A percentile compares a stretch with the other conserved stretches of the same genome.
phyloP scores from a whole-genome alignment of 2,329 filamentous ascomycete genomes.

The Penicillium polonicum region DNA sequence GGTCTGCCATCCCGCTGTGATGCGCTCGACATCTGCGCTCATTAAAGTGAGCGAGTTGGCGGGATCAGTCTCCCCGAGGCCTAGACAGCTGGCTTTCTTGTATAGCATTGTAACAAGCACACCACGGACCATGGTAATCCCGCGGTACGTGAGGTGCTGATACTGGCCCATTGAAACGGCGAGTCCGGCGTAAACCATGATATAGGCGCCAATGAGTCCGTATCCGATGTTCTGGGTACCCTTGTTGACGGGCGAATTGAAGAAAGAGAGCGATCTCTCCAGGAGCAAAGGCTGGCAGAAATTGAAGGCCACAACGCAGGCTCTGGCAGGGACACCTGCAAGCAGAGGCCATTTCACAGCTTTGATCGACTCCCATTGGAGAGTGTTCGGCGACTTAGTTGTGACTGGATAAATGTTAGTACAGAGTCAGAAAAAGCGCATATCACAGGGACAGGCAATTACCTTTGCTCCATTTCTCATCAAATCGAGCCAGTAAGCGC shows the following conservation, averaged over 20 bases:
- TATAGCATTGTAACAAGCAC: slow-evolving; percentile 53
- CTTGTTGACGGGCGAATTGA: slow-evolving; percentile 28
- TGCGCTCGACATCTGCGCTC: slow-evolving; percentile 49
- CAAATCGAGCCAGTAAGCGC: slow-evolving; percentile 40
- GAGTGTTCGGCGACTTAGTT: slow-evolving; percentile 27
- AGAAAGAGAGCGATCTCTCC: slow-evolving; percentile 37
- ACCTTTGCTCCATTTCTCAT: slow-evolving; percentile 44
- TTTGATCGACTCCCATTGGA: slow-evolving; percentile 33
- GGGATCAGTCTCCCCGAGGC: slow-evolving; percentile 36
- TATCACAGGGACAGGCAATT: not conserved
- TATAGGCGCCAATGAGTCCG: slow-evolving; percentile 46
- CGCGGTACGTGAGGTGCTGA: slow-evolving; percentile 45
- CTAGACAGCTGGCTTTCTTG: slow-evolving; percentile 40
- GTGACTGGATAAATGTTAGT: slow-evolving; percentile 26
- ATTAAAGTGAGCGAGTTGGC: slow-evolving; percentile 45
- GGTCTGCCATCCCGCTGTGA: slow-evolving; percentile 42
- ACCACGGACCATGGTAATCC: slow-evolving; percentile 46
- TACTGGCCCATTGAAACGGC: slow-evolving; percentile 37
- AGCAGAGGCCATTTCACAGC: slow-evolving; percentile 37
- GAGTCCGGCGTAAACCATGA: slow-evolving; percentile 44
- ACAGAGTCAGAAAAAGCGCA: not conserved
- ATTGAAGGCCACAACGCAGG: slow-evolving; percentile 38
- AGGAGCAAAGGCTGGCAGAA: slow-evolving; percentile 42
- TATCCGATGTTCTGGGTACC: slow-evolving; percentile 40
- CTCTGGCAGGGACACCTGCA: slow-evolving; percentile 33